Evolutionary conservation across 345 rosid genomes (phyloP).

Genomic region (Gossypium anomalum): DNA sequence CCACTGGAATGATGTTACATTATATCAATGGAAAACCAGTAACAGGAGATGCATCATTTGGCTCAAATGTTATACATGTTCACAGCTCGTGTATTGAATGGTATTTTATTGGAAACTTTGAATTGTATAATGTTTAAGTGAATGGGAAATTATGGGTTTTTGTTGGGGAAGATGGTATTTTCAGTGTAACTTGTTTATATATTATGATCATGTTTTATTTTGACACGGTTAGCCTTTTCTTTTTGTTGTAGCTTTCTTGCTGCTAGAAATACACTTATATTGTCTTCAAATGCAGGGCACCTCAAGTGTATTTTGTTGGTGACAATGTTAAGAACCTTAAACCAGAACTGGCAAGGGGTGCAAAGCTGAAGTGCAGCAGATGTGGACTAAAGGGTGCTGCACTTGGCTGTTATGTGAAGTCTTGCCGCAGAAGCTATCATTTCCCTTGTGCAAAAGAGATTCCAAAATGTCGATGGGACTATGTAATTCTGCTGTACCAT

Average conservation of each 20-base stretch:
- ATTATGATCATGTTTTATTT: not conserved
- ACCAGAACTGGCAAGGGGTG: slow-evolving; percentile 68
- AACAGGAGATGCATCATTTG: slow-evolving; percentile 40
- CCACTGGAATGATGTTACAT: slow-evolving; percentile 72
- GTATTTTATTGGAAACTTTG: slow-evolving; percentile 30
- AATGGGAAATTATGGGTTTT: not conserved
- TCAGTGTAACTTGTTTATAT: not conserved
- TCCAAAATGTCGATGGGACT: slow-evolving; percentile 72
- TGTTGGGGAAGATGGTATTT: not conserved
- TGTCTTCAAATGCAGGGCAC: slow-evolving; percentile 56
- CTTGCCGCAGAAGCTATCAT: slow-evolving; percentile 77
- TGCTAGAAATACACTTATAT: not conserved
- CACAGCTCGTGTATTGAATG: slow-evolving; percentile 75
- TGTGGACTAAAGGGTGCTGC: slow-evolving; percentile 86
- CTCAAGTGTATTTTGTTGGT: slow-evolving; percentile 59
- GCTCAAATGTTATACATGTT: slow-evolving; percentile 56
- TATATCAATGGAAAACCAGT: slow-evolving; percentile 48
- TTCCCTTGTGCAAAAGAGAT: slow-evolving; percentile 64
- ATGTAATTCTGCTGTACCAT: slow-evolving; percentile 32
- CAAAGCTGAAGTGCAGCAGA: slow-evolving; percentile 63
- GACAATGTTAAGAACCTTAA: slow-evolving; percentile 64
- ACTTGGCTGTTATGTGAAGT: slow-evolving; percentile 71
- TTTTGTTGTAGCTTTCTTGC: not conserved
- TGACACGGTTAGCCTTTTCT: not conserved
- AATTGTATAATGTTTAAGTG: not conserved